These are phyloP conservation scores for Brassica juncea DNA, from an alignment of 345 rosid species.

Conservation along the genomic window DNA sequence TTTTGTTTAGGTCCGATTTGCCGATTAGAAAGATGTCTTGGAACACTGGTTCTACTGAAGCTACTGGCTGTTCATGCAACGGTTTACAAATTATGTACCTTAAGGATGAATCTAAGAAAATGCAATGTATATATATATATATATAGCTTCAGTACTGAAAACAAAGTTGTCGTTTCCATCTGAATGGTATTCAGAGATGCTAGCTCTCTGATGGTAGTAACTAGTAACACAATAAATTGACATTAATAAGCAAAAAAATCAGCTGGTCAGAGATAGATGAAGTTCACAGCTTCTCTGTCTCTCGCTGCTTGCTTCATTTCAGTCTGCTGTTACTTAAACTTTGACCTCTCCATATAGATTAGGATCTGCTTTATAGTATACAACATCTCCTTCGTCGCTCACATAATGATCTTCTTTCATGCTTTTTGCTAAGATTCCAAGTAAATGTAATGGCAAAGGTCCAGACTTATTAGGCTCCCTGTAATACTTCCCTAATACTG, in stretches of 20 bases:
- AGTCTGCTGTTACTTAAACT: constrained; percentile 22
- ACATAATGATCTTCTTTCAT: constrained; percentile 25
- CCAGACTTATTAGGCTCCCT: constrained; percentile 75
- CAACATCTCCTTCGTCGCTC: constrained; percentile 61
- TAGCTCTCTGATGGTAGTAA: constrained; percentile 15
- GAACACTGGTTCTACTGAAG: background rate
- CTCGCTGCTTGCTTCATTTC: constrained; percentile 34
- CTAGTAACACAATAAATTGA: constrained; percentile 14
- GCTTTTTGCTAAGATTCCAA: constrained; percentile 58
- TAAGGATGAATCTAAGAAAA: constrained; percentile 13
- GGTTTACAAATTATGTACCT: background rate
- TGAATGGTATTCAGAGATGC: constrained; percentile 24
- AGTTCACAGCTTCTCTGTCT: constrained; percentile 21
- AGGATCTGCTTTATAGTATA: constrained; percentile 64
- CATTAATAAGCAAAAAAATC: constrained; percentile 15
- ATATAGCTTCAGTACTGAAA: constrained; percentile 16
- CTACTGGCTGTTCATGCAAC: background rate
- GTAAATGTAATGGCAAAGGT: constrained; percentile 66
- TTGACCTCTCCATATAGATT: constrained; percentile 39
- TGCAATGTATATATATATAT: background rate
- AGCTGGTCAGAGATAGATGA: constrained; percentile 26
- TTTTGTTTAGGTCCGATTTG: too few relatives aligned
- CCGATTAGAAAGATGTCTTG: too few relatives aligned
- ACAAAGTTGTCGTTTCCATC: constrained; percentile 22
- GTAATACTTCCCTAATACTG: constrained; percentile 50